Evolutionary conservation across 139 green algal genomes (phyloP).

Genomic region (Picochlorum sp.): DNA sequence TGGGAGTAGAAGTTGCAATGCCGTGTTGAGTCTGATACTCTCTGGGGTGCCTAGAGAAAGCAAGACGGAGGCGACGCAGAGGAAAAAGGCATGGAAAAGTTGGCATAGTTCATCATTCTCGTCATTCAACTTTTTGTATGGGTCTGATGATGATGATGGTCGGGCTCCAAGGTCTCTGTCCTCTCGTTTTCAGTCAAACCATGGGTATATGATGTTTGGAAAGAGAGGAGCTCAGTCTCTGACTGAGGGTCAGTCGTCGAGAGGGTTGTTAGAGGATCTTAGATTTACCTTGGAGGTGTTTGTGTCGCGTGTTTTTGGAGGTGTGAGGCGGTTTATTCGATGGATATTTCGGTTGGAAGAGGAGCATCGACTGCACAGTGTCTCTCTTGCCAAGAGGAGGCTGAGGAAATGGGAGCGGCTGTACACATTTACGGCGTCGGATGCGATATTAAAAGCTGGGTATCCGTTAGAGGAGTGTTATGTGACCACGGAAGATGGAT

Average conservation of each 20-base stretch:
- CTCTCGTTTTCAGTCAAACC: no score
- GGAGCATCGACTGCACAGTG: neutral
- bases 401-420: slow-evolving; percentile 16
- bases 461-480: slow-evolving; percentile 67
- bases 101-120: no score
- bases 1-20: no score
- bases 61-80: no score
- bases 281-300: slow-evolving; percentile 44
- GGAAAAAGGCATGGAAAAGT: no score
- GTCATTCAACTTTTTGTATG: no score
- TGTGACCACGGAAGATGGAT: slow-evolving; percentile 70
- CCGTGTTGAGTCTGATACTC: no score
- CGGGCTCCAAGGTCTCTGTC: no score
- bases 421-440: slow-evolving; percentile 29
- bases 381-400: neutral
- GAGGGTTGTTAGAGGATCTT: slow-evolving; percentile 54
- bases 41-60: no score
- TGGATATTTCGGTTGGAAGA: slow-evolving; percentile 21
- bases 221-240: neutral
- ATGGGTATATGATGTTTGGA: slow-evolving; percentile 10
- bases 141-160: no score
- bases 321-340: slow-evolving; percentile 26
- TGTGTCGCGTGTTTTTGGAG: slow-evolving; percentile 41
- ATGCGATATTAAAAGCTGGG: slow-evolving; percentile 40
- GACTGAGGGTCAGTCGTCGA: neutral